These are phyloP conservation scores for Mucor mucedo DNA, from an alignment of 371 early-diverging fungal species.

Conservation along the genomic window DNA sequence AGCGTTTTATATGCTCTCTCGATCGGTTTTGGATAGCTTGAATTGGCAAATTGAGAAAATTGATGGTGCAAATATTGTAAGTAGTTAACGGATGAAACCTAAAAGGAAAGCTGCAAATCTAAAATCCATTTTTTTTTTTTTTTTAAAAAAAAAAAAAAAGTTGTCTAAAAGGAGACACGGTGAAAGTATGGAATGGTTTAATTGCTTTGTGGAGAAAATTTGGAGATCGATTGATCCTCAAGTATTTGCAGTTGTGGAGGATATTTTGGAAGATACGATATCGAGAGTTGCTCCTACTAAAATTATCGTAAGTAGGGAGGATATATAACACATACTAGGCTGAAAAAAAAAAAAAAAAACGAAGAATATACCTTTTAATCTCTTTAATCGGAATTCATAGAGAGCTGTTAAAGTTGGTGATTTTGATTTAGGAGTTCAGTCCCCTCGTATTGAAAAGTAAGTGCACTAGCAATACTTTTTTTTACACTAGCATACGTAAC, in stretches of 20 bases:
- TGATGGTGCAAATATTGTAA: conserved; percentile 4
- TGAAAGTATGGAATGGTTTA: conserved; percentile 48
- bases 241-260: conserved; percentile 32
- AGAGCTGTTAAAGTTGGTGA: conserved; percentile 36
- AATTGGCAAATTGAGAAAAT: conserved; percentile 13
- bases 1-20: conserved; percentile 11
- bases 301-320: conserved; percentile 27
- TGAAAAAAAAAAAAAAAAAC: too few species aligned
- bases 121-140: too few species aligned
- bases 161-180: conserved; percentile 6
- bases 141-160: background rate
- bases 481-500: background rate
- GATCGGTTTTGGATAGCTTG: background rate
- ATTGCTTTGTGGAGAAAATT: conserved; percentile 36
- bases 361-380: too few species aligned
- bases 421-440: conserved; percentile 39
- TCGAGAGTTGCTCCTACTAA: conserved; percentile 23
- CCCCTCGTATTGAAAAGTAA: conserved; percentile 43
- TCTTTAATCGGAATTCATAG: conserved; percentile 4
- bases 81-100: background rate
- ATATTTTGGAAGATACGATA: conserved; percentile 39
- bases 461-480: background rate
- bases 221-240: conserved; percentile 43
- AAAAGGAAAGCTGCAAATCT: too few species aligned
- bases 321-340: too few species aligned